phyloP scores from a whole-genome alignment of 345 rosid genomes.

The Heritiera littoralis region DNA sequence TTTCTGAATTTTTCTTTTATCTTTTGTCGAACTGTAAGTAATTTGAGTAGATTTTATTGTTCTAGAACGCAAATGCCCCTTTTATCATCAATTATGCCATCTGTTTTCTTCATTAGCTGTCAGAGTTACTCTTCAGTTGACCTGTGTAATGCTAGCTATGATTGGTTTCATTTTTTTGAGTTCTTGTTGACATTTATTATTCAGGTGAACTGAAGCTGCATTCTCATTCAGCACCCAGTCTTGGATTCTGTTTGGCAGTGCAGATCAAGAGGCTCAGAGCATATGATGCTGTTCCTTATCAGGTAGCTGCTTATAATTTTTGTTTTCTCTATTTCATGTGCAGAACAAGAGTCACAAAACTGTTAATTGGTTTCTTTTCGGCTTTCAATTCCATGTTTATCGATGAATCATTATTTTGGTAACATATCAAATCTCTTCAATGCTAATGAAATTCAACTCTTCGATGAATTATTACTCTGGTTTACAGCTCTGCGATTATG shows the following conservation, averaged over 20 bases:
- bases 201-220: constrained; percentile 8
- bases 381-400: background rate
- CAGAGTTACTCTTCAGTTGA: constrained; percentile 3
- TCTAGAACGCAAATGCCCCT: background rate
- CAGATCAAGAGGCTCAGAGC: constrained; percentile 2
- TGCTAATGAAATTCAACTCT: background rate
- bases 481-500: no score
- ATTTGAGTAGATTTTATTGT: background rate
- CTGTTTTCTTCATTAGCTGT: no score
- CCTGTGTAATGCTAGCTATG: background rate
- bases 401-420: background rate
- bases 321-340: background rate
- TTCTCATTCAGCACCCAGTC: background rate
- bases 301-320: background rate
- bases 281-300: background rate
- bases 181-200: background rate
- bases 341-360: background rate
- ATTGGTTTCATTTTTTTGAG: background rate
- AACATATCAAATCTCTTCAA: background rate
- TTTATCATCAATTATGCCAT: background rate
- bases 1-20: background rate
- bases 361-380: background rate
- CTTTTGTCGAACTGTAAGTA: background rate
- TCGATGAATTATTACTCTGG: no score
- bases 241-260: background rate